Conservation (phyloP, 805 yeast species). For the Hanseniaspora valbyensis region DNA sequence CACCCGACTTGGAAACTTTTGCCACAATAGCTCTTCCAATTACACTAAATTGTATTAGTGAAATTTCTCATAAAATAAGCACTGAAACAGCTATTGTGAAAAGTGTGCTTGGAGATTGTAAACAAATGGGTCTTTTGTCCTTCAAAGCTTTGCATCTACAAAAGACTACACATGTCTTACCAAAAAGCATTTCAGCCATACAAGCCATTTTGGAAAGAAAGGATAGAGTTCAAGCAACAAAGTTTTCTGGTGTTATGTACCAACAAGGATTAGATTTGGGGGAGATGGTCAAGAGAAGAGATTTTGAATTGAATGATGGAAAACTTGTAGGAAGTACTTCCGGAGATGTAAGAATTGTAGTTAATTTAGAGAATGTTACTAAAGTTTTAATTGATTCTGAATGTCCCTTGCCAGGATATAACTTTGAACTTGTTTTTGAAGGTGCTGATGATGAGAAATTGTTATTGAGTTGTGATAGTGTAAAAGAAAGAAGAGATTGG, state of each 20-base stretch:
- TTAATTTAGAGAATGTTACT: slow-evolving; percentile 4
- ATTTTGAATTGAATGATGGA: slow-evolving; percentile 4
- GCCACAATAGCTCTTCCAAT: slow-evolving; percentile 43
- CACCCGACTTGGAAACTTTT: slow-evolving; percentile 79
- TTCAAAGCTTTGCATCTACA: slow-evolving; percentile 9
- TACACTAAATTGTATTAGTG: not conserved
- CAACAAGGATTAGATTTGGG: slow-evolving; percentile 11
- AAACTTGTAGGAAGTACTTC: not conserved
- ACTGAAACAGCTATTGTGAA: not conserved
- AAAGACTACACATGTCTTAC: slow-evolving; percentile 13
- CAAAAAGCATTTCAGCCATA: slow-evolving; percentile 14
- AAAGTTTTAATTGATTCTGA: slow-evolving; percentile 5
- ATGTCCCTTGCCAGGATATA: slow-evolving; percentile 10
- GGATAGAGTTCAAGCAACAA: not conserved
- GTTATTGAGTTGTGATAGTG: slow-evolving; percentile 10
- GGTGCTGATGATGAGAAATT: not conserved
- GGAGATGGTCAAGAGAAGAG: slow-evolving; percentile 12
- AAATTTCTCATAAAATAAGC: not conserved
- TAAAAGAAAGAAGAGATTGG: slow-evolving; percentile 9
- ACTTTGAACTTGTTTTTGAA: slow-evolving; percentile 6
- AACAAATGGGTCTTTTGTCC: not conserved
- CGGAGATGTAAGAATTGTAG: not conserved
- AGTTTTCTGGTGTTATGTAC: slow-evolving; percentile 5
- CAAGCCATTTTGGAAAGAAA: slow-evolving; percentile 1
- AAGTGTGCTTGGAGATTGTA: not conserved